A percentile compares a stretch with the other conserved stretches of the same genome.
Conservation (phyloP, 2,329 filamentous ascomycete species). For the Aspergillus luchuensis region DNA sequence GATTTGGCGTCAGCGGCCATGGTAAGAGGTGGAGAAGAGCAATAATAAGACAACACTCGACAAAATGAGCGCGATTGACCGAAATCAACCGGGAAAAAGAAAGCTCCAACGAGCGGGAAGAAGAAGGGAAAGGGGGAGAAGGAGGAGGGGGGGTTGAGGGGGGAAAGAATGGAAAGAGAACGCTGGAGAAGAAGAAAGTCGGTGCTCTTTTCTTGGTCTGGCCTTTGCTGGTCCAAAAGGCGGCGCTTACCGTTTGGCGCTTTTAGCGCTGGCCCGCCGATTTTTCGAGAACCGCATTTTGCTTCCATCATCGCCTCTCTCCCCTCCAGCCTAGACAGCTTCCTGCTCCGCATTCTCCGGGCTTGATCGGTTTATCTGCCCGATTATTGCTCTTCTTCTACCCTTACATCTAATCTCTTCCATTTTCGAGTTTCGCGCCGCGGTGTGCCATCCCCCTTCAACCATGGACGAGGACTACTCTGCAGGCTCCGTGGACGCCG, state of each 20-base stretch:
- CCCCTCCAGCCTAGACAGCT: conserved; percentile 14
- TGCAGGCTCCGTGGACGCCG: conserved; percentile 39
- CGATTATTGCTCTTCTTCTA: conserved; percentile 11
- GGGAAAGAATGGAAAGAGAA: conserved; percentile 1
- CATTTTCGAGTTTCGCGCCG: conserved; percentile 11
- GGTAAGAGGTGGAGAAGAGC: conserved; percentile 10
- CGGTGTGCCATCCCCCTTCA: conserved; percentile 11
- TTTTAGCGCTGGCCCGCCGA: conserved; percentile 31
- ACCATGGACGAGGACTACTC: conserved; percentile 45
- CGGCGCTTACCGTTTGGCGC: conserved; percentile 30
- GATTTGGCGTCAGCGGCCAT: conserved; percentile 40
- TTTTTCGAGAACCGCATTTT: conserved; percentile 31
- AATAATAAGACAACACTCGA: conserved; percentile 12
- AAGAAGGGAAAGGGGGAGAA: not conserved
- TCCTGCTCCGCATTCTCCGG: not conserved
- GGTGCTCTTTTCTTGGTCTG: conserved; percentile 17
- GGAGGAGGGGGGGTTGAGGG: conserved; percentile 4
- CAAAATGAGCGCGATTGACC: conserved; percentile 11
- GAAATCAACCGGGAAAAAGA: conserved; percentile 12
- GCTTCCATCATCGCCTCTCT: conserved; percentile 13
- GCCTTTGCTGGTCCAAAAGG: conserved; percentile 21
- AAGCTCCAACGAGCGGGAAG: conserved; percentile 4
- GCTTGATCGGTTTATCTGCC: conserved; percentile 27
- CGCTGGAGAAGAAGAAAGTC: conserved; percentile 11
- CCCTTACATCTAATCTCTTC: conserved; percentile 11